Conservation (phyloP, 1,139 yeast species). For the Saccharomyces hybrid region DNA sequence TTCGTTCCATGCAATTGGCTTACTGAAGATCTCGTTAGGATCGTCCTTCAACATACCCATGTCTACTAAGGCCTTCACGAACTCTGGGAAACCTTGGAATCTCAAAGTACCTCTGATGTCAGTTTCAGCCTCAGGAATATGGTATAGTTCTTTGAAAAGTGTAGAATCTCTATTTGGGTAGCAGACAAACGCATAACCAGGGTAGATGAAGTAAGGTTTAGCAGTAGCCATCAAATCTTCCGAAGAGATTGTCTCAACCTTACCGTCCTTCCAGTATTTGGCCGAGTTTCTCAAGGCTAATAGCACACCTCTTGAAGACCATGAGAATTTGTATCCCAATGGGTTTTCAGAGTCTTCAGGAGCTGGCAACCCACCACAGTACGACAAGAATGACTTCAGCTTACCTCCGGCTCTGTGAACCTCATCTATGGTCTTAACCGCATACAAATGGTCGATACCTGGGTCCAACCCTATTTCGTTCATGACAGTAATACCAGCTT, state of each 20-base stretch:
- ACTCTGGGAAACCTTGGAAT: slow-evolving; percentile 98
- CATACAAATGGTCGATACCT: slow-evolving; percentile 96
- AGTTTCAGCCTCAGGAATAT: slow-evolving; percentile 95
- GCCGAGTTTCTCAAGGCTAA: slow-evolving; percentile 93
- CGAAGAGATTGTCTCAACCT: slow-evolving; percentile 69
- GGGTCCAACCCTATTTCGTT: slow-evolving; percentile 95
- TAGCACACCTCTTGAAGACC: slow-evolving; percentile 97
- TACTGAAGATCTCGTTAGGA: slow-evolving; percentile 48
- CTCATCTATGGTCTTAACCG: slow-evolving; percentile 95
- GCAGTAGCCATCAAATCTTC: slow-evolving; percentile 95
- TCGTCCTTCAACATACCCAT: slow-evolving; percentile 85
- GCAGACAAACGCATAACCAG: slow-evolving; percentile 89
- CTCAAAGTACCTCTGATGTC: slow-evolving; percentile 95
- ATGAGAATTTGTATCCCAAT: slow-evolving; percentile 94
- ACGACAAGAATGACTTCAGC: slow-evolving; percentile 85
- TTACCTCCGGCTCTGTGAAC: slow-evolving; percentile 89
- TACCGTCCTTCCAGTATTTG: slow-evolving; percentile 78
- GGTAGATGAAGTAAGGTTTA: slow-evolving; percentile 88
- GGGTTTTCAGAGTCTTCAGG: slow-evolving; percentile 98
- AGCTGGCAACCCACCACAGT: slow-evolving; percentile 98
- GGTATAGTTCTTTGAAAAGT: slow-evolving; percentile 80
- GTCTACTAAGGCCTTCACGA: slow-evolving; percentile 90
- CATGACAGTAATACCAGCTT: slow-evolving; percentile 85
- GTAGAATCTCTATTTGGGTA: slow-evolving; percentile 99
- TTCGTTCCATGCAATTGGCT: slow-evolving; percentile 74